Evolutionary conservation across 1,139 yeast species (phyloP).

Genomic region (Hansenula lynferdii): DNA sequence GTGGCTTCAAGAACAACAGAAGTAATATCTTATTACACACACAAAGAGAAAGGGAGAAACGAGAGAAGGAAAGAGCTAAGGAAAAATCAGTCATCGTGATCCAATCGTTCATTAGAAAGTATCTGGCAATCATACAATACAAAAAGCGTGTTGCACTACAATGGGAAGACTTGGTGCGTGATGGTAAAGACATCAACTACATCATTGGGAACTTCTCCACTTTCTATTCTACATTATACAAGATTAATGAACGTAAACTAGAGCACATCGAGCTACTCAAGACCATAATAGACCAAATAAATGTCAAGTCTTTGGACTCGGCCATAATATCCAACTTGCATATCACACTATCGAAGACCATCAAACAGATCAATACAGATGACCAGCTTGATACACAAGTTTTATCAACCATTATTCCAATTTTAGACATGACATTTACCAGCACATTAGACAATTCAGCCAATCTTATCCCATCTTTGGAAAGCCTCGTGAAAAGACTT

Average conservation of each 20-base stretch:
- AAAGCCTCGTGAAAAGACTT: neutral
- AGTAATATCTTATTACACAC: conserved; percentile 53
- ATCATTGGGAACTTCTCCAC: conserved; percentile 22
- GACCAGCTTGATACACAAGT: neutral
- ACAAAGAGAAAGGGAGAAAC: conserved; percentile 55
- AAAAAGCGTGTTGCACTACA: conserved; percentile 14
- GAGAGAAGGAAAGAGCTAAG: conserved; percentile 52
- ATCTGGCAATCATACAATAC: conserved; percentile 26
- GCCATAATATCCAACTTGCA: neutral
- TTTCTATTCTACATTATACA: conserved; percentile 17
- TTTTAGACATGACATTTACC: no score
- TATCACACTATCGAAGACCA: neutral
- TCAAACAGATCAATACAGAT: neutral
- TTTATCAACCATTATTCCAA: no score
- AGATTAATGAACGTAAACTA: conserved; percentile 3
- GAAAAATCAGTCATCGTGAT: conserved; percentile 45
- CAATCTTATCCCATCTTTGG: neutral
- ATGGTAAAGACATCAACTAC: conserved; percentile 16
- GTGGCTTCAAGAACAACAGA: conserved; percentile 39
- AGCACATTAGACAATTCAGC: no score
- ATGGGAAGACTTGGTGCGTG: conserved; percentile 6
- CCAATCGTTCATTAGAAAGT: conserved; percentile 42
- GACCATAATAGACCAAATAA: neutral
- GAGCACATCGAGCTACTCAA: conserved; percentile 6
- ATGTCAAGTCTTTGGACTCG: neutral